phyloP scores from a whole-genome alignment of 192 early-diverging fungal species.

The Coemansia sp. region DNA sequence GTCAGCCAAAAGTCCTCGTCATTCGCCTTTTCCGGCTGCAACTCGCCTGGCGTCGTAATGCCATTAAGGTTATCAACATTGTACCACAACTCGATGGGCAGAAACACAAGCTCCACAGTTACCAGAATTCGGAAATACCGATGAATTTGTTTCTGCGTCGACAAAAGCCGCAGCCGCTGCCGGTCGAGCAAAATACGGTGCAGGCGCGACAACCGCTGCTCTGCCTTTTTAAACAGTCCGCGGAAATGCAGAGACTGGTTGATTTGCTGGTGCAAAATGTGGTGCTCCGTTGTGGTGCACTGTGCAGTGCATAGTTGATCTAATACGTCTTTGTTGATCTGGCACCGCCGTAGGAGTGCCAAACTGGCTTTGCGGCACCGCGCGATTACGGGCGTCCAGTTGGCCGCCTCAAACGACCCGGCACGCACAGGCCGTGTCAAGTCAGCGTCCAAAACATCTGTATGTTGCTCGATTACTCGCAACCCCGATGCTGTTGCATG shows the following conservation, averaged over 20 bases:
- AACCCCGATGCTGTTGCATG: slow-evolving; percentile 14
- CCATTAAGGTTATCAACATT: slow-evolving; percentile 50
- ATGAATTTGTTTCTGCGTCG: slow-evolving; percentile 38
- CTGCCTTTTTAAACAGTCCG: slow-evolving; percentile 33
- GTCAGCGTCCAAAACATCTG: slow-evolving; percentile 39
- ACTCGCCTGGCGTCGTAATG: slow-evolving; percentile 39
- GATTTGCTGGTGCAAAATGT: slow-evolving; percentile 12
- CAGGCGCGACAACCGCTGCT: slow-evolving; percentile 41
- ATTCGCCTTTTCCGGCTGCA: slow-evolving; percentile 19
- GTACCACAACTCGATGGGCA: slow-evolving; percentile 53
- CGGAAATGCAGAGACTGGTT: slow-evolving; percentile 5
- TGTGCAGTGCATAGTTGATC: slow-evolving; percentile 28
- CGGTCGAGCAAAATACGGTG: slow-evolving; percentile 50
- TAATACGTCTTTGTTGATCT: slow-evolving; percentile 31
- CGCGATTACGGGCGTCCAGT: slow-evolving; percentile 48
- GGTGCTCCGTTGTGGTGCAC: slow-evolving; percentile 4
- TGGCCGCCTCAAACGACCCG: slow-evolving; percentile 29
- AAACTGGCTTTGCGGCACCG: slow-evolving; percentile 47
- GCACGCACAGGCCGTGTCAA: slow-evolving; percentile 28
- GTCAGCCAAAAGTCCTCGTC: slow-evolving; percentile 46
- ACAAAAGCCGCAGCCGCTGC: slow-evolving; percentile 35
- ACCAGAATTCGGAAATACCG: slow-evolving; percentile 45
- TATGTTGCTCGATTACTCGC: slow-evolving; percentile 19
- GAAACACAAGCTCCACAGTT: slow-evolving; percentile 37
- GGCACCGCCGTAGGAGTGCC: slow-evolving; percentile 47